phyloP scores from a whole-genome alignment of 73 alveolate genomes.

The Paramecium primaurelia region DNA sequence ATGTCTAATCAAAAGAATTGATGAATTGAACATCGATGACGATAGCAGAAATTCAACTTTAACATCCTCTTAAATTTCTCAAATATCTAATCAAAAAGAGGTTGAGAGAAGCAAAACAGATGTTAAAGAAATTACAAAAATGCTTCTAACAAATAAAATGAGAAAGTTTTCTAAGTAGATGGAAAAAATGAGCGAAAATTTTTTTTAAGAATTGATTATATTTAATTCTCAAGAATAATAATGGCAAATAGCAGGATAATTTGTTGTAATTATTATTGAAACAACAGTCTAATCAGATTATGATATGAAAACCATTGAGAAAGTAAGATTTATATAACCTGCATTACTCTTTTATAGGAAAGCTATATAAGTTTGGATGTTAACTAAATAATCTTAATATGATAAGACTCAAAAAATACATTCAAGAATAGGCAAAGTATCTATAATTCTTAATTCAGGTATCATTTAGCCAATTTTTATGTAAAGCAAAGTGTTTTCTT shows the following conservation, averaged over 20 bases:
- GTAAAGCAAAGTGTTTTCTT: neutral
- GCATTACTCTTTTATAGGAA: neutral
- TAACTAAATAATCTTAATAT: neutral
- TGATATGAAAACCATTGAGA: neutral
- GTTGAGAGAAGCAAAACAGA: neutral
- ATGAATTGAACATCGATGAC: neutral
- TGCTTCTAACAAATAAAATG: neutral
- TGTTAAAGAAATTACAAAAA: neutral
- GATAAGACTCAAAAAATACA: neutral
- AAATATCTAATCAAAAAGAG: neutral
- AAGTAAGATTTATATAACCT: constrained; percentile 21
- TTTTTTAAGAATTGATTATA: neutral
- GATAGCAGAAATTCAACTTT: neutral
- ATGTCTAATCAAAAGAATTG: neutral
- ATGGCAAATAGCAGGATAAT: neutral
- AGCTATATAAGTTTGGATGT: neutral
- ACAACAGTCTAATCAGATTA: neutral
- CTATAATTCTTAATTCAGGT: neutral
- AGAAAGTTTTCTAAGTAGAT: neutral
- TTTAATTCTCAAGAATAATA: neutral
- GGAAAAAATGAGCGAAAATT: neutral
- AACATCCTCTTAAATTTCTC: neutral
- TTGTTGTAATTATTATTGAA: neutral
- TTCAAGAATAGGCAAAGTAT: neutral
- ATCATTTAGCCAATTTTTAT: neutral